phyloP scores from a whole-genome alignment of 2,329 filamentous ascomycete species.

The Microascus cirrosus region DNA sequence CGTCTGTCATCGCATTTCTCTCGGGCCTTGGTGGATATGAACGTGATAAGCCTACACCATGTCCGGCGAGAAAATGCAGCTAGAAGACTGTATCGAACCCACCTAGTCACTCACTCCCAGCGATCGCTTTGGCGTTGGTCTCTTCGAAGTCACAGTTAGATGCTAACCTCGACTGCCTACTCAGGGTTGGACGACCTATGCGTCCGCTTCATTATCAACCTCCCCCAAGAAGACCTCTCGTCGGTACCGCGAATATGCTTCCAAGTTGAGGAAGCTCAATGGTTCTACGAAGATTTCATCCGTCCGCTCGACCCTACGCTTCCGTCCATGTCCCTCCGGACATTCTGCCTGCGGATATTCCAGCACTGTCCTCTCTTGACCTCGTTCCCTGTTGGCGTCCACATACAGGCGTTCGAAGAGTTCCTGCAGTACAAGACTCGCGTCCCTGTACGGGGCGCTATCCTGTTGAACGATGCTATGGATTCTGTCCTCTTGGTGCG shows the following conservation, averaged over 20 bases:
- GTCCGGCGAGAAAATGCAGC: constrained; percentile 67
- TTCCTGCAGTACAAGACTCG: constrained; percentile 92
- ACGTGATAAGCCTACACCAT: constrained; percentile 40
- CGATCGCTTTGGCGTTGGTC: not conserved
- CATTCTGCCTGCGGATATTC: constrained; percentile 84
- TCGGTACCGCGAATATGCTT: constrained; percentile 94
- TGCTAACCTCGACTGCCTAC: not conserved
- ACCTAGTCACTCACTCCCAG: not conserved
- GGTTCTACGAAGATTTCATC: constrained; percentile 99
- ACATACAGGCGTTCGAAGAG: constrained; percentile 76
- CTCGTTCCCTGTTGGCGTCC: constrained; percentile 65
- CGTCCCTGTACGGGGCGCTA: constrained; percentile 87
- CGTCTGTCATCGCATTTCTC: not conserved
- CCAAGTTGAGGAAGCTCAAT: constrained; percentile 97
- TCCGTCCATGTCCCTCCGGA: constrained; percentile 73
- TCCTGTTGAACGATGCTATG: constrained; percentile 89
- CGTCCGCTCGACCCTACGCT: constrained; percentile 76
- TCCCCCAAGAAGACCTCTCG: constrained; percentile 80
- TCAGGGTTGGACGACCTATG: constrained; percentile 93
- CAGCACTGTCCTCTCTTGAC: constrained; percentile 86
- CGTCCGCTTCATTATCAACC: constrained; percentile 95
- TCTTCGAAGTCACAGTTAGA: not conserved
- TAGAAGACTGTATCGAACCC: constrained; percentile 67
- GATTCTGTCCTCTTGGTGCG: constrained; percentile 88
- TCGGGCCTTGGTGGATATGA: constrained; percentile 5